Conservation (phyloP, 805 yeast genomes). For the Metschnikowia koreensis region DNA sequence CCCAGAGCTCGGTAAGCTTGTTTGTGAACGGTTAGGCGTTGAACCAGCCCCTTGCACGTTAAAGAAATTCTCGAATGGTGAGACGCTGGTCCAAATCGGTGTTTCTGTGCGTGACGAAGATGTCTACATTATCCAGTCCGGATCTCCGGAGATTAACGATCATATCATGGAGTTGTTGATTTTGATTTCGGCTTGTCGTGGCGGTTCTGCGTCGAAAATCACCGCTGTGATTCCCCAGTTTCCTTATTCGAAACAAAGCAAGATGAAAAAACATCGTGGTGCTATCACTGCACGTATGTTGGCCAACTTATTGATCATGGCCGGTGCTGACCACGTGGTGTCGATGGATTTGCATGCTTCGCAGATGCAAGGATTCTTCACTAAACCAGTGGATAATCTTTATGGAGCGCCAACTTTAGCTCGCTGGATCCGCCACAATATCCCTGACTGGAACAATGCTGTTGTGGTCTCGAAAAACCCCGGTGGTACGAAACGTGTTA, state of each 20-base stretch:
- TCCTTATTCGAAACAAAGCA: slow-evolving; percentile 89
- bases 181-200: slow-evolving; percentile 91
- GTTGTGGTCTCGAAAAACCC: slow-evolving; percentile 99
- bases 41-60: slow-evolving; percentile 91
- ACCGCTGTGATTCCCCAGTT: slow-evolving; percentile 97
- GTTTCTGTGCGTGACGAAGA: slow-evolving; percentile 96
- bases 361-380: slow-evolving; percentile 98
- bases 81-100: slow-evolving; percentile 93
- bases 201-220: slow-evolving; percentile 97
- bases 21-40: slow-evolving; percentile 87
- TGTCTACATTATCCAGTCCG: slow-evolving; percentile 83
- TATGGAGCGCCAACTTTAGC: slow-evolving; percentile 97
- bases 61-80: slow-evolving; percentile 94
- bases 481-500: slow-evolving; percentile 97
- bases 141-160: slow-evolving; percentile 85
- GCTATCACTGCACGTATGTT: slow-evolving; percentile 98
- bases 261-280: slow-evolving; percentile 98
- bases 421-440: slow-evolving; percentile 90
- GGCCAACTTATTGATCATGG: slow-evolving; percentile 92
- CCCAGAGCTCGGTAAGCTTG: slow-evolving; percentile 87
- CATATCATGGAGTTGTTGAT: slow-evolving; percentile 95
- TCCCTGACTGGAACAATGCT: slow-evolving; percentile 79
- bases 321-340: slow-evolving; percentile 98
- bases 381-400: slow-evolving; percentile 94
- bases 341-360: slow-evolving; percentile 96